These are phyloP conservation scores for Leptographium galeiforme DNA, from an alignment of 2,329 filamentous ascomycete genomes.

Conservation along the genomic window DNA sequence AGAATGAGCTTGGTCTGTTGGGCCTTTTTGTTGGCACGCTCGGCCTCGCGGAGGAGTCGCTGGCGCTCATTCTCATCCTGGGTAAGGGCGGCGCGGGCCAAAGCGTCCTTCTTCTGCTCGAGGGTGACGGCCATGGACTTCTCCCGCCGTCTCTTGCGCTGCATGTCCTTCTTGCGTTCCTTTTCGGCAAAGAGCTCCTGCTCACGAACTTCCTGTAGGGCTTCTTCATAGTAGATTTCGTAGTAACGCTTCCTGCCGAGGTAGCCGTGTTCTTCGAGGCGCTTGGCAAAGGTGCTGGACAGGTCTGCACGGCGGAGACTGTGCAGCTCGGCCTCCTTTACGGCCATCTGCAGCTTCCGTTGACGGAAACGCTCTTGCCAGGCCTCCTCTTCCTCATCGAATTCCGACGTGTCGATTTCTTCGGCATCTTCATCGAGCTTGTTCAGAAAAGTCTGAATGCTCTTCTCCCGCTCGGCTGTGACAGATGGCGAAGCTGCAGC, in stretches of 20 bases:
- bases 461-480: conserved; percentile 49
- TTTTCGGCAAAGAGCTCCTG: conserved; percentile 90
- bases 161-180: conserved; percentile 99
- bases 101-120: conserved; percentile 74
- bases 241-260: conserved; percentile 66
- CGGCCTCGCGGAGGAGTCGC: conserved; percentile 71
- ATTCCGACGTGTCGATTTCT: conserved; percentile 30
- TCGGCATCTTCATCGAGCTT: conserved; percentile 25
- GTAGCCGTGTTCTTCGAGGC: conserved; percentile 54
- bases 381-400: conserved; percentile 27
- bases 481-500: conserved; percentile 15
- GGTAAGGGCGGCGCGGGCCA: conserved; percentile 64
- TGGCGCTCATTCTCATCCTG: conserved; percentile 71
- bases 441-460: conserved; percentile 52
- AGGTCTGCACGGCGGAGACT: conserved; percentile 50
- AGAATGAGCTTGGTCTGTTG: conserved; percentile 79
- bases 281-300: conserved; percentile 41
- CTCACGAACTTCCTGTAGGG: conserved; percentile 74
- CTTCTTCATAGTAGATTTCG: conserved; percentile 63
- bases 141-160: conserved; percentile 86
- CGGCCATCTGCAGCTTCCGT: conserved; percentile 53
- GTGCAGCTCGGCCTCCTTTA: conserved; percentile 44
- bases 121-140: conserved; percentile 91
- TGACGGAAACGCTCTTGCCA: conserved; percentile 49
- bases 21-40: conserved; percentile 84